Evolutionary conservation across 208 protist genomes (phyloP).

Genomic region (Wallacemonas sp.): DNA sequence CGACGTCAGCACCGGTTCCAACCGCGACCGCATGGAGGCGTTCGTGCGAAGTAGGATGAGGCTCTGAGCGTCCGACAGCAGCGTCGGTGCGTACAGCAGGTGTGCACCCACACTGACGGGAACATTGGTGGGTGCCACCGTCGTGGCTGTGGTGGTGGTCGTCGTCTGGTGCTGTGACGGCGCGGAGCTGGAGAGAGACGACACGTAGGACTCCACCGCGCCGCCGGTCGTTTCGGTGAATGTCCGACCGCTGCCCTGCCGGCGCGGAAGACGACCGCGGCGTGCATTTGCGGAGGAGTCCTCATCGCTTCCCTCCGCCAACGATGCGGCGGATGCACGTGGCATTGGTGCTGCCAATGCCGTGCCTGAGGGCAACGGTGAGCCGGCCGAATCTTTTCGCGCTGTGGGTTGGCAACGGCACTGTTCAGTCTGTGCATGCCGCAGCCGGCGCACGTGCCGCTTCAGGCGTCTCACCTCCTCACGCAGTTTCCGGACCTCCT

Average conservation of each 20-base stretch:
- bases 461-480: slow-evolving; percentile 22
- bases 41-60: not conserved
- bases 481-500: slow-evolving; percentile 39
- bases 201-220: no score
- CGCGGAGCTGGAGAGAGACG: no score
- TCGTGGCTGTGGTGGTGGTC: not conserved
- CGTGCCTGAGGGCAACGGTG: no score
- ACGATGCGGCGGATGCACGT: not conserved
- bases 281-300: not conserved
- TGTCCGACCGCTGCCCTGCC: not conserved
- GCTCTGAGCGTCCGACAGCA: not conserved
- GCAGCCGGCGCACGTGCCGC: not conserved
- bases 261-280: not conserved
- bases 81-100: not conserved
- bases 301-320: not conserved
- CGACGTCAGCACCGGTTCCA: not conserved
- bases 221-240: no score
- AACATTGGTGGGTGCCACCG: not conserved
- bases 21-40: not conserved
- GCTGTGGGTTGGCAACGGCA: not conserved
- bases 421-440: not conserved
- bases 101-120: not conserved
- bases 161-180: no score
- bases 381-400: not conserved
- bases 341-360: not conserved